phyloP scores from a whole-genome alignment of 768 basidiomycete species.

The Chiua virens region DNA sequence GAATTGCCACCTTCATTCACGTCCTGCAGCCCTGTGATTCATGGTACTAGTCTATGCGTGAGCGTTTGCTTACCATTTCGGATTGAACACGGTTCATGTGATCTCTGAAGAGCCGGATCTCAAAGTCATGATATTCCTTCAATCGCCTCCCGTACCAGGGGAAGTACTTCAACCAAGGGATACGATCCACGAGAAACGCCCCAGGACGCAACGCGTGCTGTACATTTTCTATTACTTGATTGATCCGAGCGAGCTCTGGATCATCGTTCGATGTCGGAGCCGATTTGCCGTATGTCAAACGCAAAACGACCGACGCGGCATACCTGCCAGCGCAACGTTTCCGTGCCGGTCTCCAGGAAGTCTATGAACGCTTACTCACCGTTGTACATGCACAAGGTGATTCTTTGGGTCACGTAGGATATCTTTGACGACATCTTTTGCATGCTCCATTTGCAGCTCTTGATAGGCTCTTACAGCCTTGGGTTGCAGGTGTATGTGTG shows the following conservation, averaged over 20 bases:
- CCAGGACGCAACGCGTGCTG: slow-evolving; percentile 38
- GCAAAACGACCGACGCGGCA: slow-evolving; percentile 22
- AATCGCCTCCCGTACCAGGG: slow-evolving; percentile 49
- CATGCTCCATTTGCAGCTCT: slow-evolving; percentile 41
- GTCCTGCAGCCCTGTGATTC: slow-evolving; percentile 4
- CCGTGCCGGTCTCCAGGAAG: background rate
- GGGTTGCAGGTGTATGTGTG: slow-evolving; percentile 50
- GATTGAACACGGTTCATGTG: slow-evolving; percentile 39
- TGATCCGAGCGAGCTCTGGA: slow-evolving; percentile 20
- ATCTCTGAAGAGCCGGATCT: slow-evolving; percentile 48
- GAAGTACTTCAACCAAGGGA: slow-evolving; percentile 43
- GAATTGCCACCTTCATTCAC: slow-evolving; percentile 14
- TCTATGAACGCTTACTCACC: slow-evolving; percentile 31
- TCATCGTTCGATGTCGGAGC: slow-evolving; percentile 21
- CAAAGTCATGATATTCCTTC: slow-evolving; percentile 41
- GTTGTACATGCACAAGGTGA: slow-evolving; percentile 46
- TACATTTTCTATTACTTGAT: slow-evolving; percentile 21
- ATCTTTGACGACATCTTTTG: slow-evolving; percentile 23
- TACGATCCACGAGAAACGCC: slow-evolving; percentile 51
- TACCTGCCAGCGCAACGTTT: slow-evolving; percentile 23
- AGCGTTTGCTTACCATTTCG: slow-evolving; percentile 36
- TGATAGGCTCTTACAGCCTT: slow-evolving; percentile 43
- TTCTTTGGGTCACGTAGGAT: slow-evolving; percentile 32
- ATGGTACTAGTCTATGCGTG: background rate
- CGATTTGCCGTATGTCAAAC: slow-evolving; percentile 25